phyloP scores from a whole-genome alignment of 495 filamentous ascomycete genomes.

The Neurospora cerealis region DNA sequence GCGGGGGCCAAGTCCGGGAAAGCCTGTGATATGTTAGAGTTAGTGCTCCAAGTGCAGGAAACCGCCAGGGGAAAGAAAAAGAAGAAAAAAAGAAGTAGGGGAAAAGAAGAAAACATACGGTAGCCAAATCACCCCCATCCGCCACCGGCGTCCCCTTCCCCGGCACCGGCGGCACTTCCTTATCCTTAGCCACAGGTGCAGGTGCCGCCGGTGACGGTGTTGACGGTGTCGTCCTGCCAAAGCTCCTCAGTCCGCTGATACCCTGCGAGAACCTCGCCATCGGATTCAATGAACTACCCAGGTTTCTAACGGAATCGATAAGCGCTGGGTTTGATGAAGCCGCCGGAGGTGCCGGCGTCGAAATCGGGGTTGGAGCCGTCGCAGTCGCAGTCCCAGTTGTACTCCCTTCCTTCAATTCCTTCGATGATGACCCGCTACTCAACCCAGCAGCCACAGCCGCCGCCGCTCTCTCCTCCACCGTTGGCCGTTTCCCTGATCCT shows the following conservation, averaged over 20 bases:
- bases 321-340: slow-evolving; percentile 45
- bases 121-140: slow-evolving; percentile 41
- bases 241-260: slow-evolving; percentile 61
- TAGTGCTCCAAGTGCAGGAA: no score
- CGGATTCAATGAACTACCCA: slow-evolving; percentile 76
- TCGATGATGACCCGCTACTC: background rate
- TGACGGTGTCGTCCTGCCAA: slow-evolving; percentile 48
- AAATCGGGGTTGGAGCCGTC: background rate
- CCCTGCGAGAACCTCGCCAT: slow-evolving; percentile 62
- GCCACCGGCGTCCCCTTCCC: slow-evolving; percentile 11
- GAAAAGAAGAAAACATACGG: slow-evolving; percentile 24
- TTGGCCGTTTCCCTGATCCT: background rate
- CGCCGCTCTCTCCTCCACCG: slow-evolving; percentile 25
- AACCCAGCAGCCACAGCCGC: slow-evolving; percentile 31
- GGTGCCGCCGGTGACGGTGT: slow-evolving; percentile 4
- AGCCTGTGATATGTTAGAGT: slow-evolving; percentile 25
- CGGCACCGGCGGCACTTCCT: slow-evolving; percentile 22
- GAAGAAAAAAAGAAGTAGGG: background rate
- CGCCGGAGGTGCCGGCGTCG: slow-evolving; percentile 19
- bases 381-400: background rate
- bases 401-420: slow-evolving; percentile 24
- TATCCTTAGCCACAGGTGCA: slow-evolving; percentile 23
- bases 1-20: slow-evolving; percentile 49
- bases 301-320: slow-evolving; percentile 72
- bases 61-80: background rate